phyloP scores from a whole-genome alignment of 148 eudicot genomes.

The Vaccinium vitisidaea region DNA sequence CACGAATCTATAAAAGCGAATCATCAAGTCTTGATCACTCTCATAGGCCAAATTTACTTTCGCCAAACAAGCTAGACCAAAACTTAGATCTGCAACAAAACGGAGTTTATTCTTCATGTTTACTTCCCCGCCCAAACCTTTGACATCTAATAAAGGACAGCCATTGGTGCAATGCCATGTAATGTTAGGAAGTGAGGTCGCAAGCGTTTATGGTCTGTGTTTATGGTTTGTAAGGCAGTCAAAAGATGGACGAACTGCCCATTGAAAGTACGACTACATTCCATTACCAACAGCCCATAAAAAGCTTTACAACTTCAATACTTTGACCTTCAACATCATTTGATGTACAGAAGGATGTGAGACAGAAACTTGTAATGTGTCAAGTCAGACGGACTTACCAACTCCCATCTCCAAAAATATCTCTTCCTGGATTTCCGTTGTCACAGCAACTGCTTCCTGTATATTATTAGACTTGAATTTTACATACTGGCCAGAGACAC shows the following conservation, averaged over 20 bases:
- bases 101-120: neutral
- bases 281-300: neutral
- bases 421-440: slow-evolving; percentile 89
- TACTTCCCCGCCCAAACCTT: neutral
- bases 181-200: neutral
- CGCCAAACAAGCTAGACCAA: slow-evolving; percentile 88
- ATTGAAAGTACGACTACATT: neutral
- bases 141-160: neutral
- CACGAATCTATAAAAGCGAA: slow-evolving; percentile 78
- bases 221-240: too few relatives aligned
- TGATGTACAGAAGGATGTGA: neutral
- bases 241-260: neutral
- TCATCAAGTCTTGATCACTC: slow-evolving; percentile 83
- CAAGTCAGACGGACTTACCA: slow-evolving; percentile 45
- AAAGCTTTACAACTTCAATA: neutral
- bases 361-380: neutral
- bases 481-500: neutral
- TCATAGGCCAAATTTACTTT: slow-evolving; percentile 77
- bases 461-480: neutral
- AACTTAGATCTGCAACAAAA: slow-evolving; percentile 69
- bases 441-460: slow-evolving; percentile 94
- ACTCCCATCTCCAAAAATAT: slow-evolving; percentile 86
- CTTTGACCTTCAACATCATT: neutral
- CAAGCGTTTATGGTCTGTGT: neutral
- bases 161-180: neutral